phyloP scores from a whole-genome alignment of 176 grass and related monocot species.

The Leersia perrieri region DNA sequence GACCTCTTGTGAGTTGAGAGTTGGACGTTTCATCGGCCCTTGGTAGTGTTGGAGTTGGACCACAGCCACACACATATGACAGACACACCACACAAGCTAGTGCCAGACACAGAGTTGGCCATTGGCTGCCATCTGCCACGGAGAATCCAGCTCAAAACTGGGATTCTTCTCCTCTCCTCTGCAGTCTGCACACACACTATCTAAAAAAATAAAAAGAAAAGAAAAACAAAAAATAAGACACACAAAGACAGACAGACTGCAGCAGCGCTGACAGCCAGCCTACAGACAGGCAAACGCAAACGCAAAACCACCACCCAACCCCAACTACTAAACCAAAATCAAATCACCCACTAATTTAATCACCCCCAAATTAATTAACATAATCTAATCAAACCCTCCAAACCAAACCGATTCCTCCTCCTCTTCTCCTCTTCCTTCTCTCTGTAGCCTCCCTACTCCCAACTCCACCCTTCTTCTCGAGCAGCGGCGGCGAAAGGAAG shows the following conservation, averaged over 20 bases:
- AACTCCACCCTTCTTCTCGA: neutral
- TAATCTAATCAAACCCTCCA: neutral
- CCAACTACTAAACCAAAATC: neutral
- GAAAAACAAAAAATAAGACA: neutral
- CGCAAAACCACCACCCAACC: neutral
- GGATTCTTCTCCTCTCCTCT: neutral
- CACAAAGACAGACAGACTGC: neutral
- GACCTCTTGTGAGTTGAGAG: neutral
- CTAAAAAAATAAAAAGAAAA: too few relatives aligned
- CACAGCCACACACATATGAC: neutral
- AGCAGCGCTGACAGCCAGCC: neutral
- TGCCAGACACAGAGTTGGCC: neutral
- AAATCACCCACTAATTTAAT: neutral
- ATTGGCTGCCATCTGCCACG: neutral
- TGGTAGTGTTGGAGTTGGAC: neutral
- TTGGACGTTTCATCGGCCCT: neutral
- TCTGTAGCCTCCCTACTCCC: neutral
- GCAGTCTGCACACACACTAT: neutral
- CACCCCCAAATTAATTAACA: neutral
- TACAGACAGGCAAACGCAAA: neutral
- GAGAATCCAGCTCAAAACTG: neutral
- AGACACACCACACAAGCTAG: neutral
- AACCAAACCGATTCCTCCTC: slow-evolving; percentile 15
- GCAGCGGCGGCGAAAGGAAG: neutral
- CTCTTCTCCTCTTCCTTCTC: too few relatives aligned